phyloP scores from a whole-genome alignment of 2,329 filamentous ascomycete genomes.

The Achaetomium macrosporum region DNA sequence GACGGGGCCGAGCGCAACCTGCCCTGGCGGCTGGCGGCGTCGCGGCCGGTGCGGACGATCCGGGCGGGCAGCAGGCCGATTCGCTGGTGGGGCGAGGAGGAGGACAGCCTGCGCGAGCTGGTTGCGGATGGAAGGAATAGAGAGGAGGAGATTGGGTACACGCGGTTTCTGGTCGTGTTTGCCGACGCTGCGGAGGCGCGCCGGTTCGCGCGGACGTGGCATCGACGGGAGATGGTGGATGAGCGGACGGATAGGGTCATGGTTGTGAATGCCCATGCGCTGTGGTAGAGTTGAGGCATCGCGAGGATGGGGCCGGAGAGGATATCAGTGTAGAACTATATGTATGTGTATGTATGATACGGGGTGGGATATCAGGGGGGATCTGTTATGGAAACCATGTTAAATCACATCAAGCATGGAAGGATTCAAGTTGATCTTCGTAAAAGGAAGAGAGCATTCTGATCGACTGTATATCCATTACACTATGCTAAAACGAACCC shows the following conservation, averaged over 20 bases:
- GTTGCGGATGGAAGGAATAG: constrained; percentile 18
- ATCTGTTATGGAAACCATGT: neutral
- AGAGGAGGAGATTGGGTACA: constrained; percentile 26
- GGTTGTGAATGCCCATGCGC: constrained; percentile 26
- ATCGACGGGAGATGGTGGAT: constrained; percentile 33
- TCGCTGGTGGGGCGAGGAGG: neutral
- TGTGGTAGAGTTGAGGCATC: constrained; percentile 24
- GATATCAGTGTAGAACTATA: neutral
- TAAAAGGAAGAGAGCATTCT: neutral
- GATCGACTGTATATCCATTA: neutral
- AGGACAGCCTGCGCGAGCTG: neutral
- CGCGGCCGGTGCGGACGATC: neutral
- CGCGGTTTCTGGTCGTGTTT: constrained; percentile 51
- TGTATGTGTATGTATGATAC: neutral
- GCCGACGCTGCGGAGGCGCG: constrained; percentile 47
- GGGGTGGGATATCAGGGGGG: neutral
- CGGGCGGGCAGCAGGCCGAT: constrained; percentile 3
- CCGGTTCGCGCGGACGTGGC: constrained; percentile 43
- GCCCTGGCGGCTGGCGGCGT: constrained; percentile 29
- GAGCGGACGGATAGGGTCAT: constrained; percentile 20
- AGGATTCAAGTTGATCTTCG: too few species aligned
- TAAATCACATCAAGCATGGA: too few species aligned
- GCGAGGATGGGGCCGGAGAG: neutral
- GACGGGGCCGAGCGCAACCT: constrained; percentile 40
- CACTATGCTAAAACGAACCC: neutral